Conservation (phyloP, 2,329 filamentous ascomycete genomes). For the Arthrobotrys megalospora region DNA sequence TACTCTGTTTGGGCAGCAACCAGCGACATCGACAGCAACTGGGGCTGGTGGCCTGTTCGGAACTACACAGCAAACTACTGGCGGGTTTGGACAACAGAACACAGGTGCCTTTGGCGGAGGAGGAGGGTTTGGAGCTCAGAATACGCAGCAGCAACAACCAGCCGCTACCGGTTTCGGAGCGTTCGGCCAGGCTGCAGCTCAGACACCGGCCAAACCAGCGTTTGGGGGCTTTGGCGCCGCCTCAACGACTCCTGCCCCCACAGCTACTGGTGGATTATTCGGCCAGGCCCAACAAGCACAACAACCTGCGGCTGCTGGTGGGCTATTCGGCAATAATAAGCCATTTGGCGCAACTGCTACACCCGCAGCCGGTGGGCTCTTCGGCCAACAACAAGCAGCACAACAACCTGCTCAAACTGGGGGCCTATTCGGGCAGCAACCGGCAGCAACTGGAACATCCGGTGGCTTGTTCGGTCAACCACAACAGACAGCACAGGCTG, state of each 20-base stretch:
- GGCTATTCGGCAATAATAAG: slow-evolving; percentile 70
- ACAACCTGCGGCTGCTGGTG: slow-evolving; percentile 63
- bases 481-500: slow-evolving; percentile 66
- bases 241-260: slow-evolving; percentile 52
- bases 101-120: slow-evolving; percentile 65
- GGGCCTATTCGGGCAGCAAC: slow-evolving; percentile 66
- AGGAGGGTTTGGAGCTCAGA: slow-evolving; percentile 60
- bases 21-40: slow-evolving; percentile 64
- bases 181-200: slow-evolving; percentile 40
- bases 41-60: slow-evolving; percentile 68
- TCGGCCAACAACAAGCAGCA: slow-evolving; percentile 63
- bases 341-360: slow-evolving; percentile 71
- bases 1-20: slow-evolving; percentile 67
- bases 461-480: slow-evolving; percentile 62
- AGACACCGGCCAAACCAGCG: slow-evolving; percentile 48
- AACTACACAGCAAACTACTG: slow-evolving; percentile 66
- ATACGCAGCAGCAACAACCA: slow-evolving; percentile 53
- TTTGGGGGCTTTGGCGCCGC: slow-evolving; percentile 57
- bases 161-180: slow-evolving; percentile 65
- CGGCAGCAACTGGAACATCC: slow-evolving; percentile 65
- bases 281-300: slow-evolving; percentile 67
- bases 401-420: slow-evolving; percentile 68
- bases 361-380: slow-evolving; percentile 65
- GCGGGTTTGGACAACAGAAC: slow-evolving; percentile 66
- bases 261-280: slow-evolving; percentile 52